phyloP scores from a whole-genome alignment of 306 rosid genomes.

The Geum urbanum region DNA sequence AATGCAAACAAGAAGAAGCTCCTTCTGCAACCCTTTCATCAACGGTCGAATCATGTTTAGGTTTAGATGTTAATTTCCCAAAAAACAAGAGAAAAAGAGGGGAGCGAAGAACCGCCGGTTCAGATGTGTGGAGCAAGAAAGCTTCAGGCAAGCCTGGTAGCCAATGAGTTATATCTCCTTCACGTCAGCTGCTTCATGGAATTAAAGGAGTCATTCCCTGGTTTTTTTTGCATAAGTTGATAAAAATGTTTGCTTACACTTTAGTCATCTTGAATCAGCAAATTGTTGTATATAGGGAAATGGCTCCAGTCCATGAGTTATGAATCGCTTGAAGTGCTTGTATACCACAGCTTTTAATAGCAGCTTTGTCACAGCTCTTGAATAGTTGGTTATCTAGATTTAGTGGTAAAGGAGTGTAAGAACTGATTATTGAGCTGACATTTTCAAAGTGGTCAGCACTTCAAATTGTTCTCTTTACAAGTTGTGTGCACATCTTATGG shows the following conservation, averaged over 20 bases:
- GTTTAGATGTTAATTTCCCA: conserved; percentile 52
- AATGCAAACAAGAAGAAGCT: conserved; percentile 31
- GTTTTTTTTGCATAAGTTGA: conserved; percentile 7
- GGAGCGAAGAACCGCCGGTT: conserved; percentile 72
- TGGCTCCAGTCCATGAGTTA: too few species aligned
- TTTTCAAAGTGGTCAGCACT: too few species aligned
- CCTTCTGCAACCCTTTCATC: conserved; percentile 35
- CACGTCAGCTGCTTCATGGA: not conserved
- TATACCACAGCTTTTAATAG: too few species aligned
- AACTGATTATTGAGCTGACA: too few species aligned
- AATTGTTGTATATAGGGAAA: too few species aligned
- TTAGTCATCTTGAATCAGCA: not conserved
- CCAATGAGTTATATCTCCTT: conserved; percentile 37
- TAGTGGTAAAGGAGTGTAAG: too few species aligned
- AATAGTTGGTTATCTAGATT: too few species aligned
- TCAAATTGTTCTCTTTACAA: too few species aligned
- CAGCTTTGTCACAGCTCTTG: too few species aligned
- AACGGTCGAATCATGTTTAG: conserved; percentile 44
- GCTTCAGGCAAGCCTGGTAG: conserved; percentile 66
- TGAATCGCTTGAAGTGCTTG: too few species aligned
- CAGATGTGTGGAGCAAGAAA: conserved; percentile 72
- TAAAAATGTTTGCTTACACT: not conserved
- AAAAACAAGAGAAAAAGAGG: conserved; percentile 73
- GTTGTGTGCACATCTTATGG: too few species aligned
- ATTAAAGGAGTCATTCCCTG: not conserved